Evolutionary conservation across 345 rosid genomes (phyloP), one percentile per base, ranked within the genome.

Genomic region (Eucalyptus cloeziana): DNA sequence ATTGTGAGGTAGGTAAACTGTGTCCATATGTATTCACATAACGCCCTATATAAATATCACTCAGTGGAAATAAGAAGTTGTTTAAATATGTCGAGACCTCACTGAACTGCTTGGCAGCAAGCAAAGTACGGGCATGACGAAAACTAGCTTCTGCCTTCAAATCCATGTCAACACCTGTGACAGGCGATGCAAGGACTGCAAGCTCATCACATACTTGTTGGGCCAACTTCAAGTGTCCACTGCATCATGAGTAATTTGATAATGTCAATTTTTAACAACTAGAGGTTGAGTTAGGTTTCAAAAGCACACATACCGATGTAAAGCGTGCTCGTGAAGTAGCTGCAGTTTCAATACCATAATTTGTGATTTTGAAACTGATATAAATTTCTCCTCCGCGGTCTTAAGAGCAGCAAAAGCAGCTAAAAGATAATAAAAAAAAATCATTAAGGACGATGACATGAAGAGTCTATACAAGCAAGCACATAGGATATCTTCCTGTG

Each of bases 361-460:
- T 91, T 93, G 94, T 54, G 99, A 95, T 91, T 96, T 96, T 69
- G 99, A 95, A 89, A 95, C 92, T 37, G 96, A 94, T 87, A 96
- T 85, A 87, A 96, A 96, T 93, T 94, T 97, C 89, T 94, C 96
- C 92, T 98, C 99, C 13, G 94, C 97, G 56, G 92, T 91, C 93
- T 95, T 93, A 90, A 98, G 96, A 86, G 99, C 99, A 89, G 95
- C 92, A 93, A 98, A 97, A 85, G 99, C 99, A 92, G 94, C 99
- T 98, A 89, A 33, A 91, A 87, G 85, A 79, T 52, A 88, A 33
- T 81, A 87, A 91, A 81, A 90, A 49, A 33, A 86, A 86, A 44
- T n/a, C 40, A 86, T 76, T 40, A 76, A 76, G 85, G 30, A 76
- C 1, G 16, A 21, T 76, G 40, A n/a, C 37, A n/a, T 64, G 76